Evolutionary conservation across 495 filamentous ascomycete species (phyloP).

Genomic region (Astrothelium macrocarpum): DNA sequence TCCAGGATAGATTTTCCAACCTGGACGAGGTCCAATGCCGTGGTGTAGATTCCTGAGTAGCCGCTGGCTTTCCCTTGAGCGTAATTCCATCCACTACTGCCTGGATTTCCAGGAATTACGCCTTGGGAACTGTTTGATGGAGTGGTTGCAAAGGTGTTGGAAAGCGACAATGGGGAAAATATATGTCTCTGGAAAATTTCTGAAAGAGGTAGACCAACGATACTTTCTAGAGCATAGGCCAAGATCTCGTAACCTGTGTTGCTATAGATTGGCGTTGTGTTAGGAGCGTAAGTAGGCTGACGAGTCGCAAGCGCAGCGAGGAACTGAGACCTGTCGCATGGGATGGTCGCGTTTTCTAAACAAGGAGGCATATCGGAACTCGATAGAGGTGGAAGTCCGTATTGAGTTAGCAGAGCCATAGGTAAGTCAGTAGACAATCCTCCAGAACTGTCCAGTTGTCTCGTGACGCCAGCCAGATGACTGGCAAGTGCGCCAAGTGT

Average conservation of each 20-base stretch:
- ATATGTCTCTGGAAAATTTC: conserved; percentile 34
- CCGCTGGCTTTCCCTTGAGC: conserved; percentile 12
- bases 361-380: conserved; percentile 11
- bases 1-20: conserved; percentile 22
- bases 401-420: not conserved
- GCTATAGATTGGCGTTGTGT: conserved; percentile 45
- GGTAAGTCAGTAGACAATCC: not conserved
- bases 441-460: conserved; percentile 26
- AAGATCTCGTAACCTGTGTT: conserved; percentile 48
- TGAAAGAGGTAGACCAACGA: conserved; percentile 39
- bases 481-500: conserved; percentile 36
- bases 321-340: conserved; percentile 38
- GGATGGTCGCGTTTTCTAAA: conserved; percentile 10
- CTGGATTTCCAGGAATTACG: conserved; percentile 15
- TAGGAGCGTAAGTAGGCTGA: conserved; percentile 41
- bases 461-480: conserved; percentile 35
- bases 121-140: conserved; percentile 11
- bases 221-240: conserved; percentile 44
- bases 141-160: not conserved
- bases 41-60: conserved; percentile 19
- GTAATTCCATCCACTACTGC: conserved; percentile 13
- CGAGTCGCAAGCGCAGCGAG: conserved; percentile 41
- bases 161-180: conserved; percentile 9
- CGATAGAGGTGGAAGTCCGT: conserved; percentile 13
- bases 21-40: conserved; percentile 16